Evolutionary conservation across 2,329 filamentous ascomycete genomes (phyloP), one percentile per base, ranked within the genome.

Genomic region (Pseudohalonectria lignicola): DNA sequence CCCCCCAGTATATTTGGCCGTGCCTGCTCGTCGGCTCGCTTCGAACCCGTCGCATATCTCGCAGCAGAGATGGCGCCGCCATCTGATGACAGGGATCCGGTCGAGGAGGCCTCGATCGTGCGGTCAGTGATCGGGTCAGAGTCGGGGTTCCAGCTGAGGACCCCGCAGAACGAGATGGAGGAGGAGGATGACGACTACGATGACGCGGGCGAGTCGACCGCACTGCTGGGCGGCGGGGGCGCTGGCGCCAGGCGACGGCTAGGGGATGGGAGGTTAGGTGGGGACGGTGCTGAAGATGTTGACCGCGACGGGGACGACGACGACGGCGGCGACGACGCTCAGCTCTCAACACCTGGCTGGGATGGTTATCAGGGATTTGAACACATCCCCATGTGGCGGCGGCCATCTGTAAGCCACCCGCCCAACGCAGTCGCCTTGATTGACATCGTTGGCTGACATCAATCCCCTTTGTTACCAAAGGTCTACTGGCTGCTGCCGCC

Each of bases 401-500:
- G 55, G 46, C 80, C 81, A 12, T 80, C 76, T 34, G 74, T 80
- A 63, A 45, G 70, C 58, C 44, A 18, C 32, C 26, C 17, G n/a
- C n/a, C n/a, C n/a, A n/a, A n/a, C n/a, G n/a, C n/a, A n/a, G n/a
- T n/a, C n/a, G n/a, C n/a, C n/a, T n/a, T n/a, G n/a, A n/a, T n/a
- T n/a, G n/a, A n/a, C n/a, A n/a, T n/a, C n/a, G n/a, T n/a, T n/a
- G n/a, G n/a, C n/a, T n/a, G n/a, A n/a, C n/a, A n/a, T n/a, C n/a
- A n/a, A n/a, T n/a, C n/a, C n/a, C n/a, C n/a, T n/a, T n/a, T n/a
- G n/a, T n/a, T n/a, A n/a, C n/a, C n/a, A 25, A 43, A 85, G 84
- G 75, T 93, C 37, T 85, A 71, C 58, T 96, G 87, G 85, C 68
- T 96, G 4, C 58, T 96, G 7, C 76, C 74, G 0, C 84, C 87